Base-by-base conservation (phyloP, 179 eudicot genomes). In the Nepenthes alata region DNA sequence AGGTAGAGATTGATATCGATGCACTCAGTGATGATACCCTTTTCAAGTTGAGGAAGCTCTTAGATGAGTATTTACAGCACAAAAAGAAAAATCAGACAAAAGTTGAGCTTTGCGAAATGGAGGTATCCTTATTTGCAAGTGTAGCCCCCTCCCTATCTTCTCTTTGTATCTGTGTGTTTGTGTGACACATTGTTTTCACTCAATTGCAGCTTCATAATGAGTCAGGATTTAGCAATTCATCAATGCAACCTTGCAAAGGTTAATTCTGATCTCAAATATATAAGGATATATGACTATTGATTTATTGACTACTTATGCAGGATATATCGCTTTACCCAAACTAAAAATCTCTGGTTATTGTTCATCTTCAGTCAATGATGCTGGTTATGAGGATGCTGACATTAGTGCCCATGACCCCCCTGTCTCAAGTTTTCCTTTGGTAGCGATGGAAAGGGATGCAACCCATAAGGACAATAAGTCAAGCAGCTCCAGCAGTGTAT, bases 361-460 rank as follows among this genome's bases (percentile, higher is more conserved):
- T 54, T 39, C 6, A 35, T 62, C 15, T 7, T 35, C 11, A 62
- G 66, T 37, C 8, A 62, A 52, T 52, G 57, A 62, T 37, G 66
- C 57, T 52, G 53, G 36, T n/a, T 85, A 85, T 13, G 66, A 62
- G 37, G 66, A 62, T 52, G 50, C 50, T 62, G 66, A 62, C 48
- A 62, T 62, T 62, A 35, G 66, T 38, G 66, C 55, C 56, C 49
- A 50, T 36, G 66, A 62, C 36, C 50, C 66, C 5, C 66, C 66
- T 3, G 52, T 52, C 50, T 62, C 50, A n/a, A 62, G 66, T 41
- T 62, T 62, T 56, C 57, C 66, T 10, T 56, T 45, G 3, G 35
- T 62, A 51, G 57, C 35, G 47, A 62, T 35, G 4, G 66, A 62
- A 62, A 62, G 49, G 35, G 63, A 62, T 35, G 47, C 66, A 36